phyloP scores from a whole-genome alignment of 495 filamentous ascomycete genomes.

The Hypoxylon perforatum region DNA sequence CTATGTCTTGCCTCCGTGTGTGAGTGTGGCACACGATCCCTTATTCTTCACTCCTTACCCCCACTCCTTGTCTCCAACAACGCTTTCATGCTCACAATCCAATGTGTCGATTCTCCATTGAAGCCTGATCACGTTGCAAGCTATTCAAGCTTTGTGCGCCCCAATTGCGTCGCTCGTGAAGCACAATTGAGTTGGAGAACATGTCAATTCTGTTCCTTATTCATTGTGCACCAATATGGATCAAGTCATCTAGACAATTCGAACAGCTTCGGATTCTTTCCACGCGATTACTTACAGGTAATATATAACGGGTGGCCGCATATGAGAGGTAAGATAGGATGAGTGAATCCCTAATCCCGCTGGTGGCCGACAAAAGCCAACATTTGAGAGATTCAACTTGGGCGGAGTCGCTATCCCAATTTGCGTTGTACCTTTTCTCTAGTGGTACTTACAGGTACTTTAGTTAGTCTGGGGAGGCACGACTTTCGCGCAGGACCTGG shows the following conservation, averaged over 20 bases:
- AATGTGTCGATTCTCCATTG: constrained; percentile 34
- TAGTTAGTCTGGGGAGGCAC: constrained; percentile 21
- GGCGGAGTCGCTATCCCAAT: constrained; percentile 32
- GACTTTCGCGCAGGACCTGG: constrained; percentile 30
- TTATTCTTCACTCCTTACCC: constrained; percentile 8
- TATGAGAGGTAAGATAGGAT: constrained; percentile 12
- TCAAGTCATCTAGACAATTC: constrained; percentile 8
- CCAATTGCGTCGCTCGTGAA: constrained; percentile 31
- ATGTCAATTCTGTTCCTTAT: constrained; percentile 28
- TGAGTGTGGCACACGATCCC: constrained; percentile 13
- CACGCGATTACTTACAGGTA: not conserved
- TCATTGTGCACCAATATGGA: not conserved
- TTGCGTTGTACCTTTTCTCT: constrained; percentile 18
- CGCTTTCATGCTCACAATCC: constrained; percentile 17
- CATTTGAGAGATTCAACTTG: not conserved
- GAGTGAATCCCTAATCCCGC: constrained; percentile 18
- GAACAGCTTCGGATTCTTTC: constrained; percentile 19
- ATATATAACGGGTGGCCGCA: constrained; percentile 1
- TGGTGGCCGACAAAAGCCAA: constrained; percentile 28
- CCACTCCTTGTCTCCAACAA: constrained; percentile 17
- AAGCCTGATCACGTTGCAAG: constrained; percentile 44
- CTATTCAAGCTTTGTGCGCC: constrained; percentile 28
- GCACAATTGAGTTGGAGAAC: constrained; percentile 35
- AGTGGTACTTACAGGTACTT: constrained; percentile 25
- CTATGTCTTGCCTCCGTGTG: constrained; percentile 2